Percentiles rank a stretch among this genome's conserved stretches.
These are phyloP conservation scores for Danielozyma ontarioensis DNA, from an alignment of 805 yeast genomes.

Conservation along the genomic window DNA sequence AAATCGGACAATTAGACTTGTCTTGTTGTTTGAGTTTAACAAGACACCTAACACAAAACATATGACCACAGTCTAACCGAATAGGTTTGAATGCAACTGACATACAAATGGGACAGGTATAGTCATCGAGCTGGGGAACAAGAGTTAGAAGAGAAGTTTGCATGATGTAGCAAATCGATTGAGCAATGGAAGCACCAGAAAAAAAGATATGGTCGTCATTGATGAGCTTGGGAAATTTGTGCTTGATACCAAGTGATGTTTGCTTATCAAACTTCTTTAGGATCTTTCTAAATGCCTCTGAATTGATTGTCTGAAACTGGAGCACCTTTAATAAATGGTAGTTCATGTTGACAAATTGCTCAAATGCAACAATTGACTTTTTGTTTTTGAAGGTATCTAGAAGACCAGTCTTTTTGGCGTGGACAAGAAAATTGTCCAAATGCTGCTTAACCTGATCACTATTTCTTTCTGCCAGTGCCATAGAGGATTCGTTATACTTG, in stretches of 20 bases:
- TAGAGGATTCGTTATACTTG: slow-evolving; percentile 40
- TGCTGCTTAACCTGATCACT: slow-evolving; percentile 42
- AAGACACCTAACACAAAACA: slow-evolving; percentile 69
- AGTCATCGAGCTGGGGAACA: slow-evolving; percentile 73
- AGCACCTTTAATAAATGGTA: slow-evolving; percentile 49
- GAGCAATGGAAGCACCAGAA: slow-evolving; percentile 46
- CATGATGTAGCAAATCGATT: slow-evolving; percentile 51
- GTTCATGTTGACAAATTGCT: slow-evolving; percentile 50
- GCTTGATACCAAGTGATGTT: slow-evolving; percentile 48
- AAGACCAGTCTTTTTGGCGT: slow-evolving; percentile 33
- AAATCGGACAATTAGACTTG: slow-evolving; percentile 64
- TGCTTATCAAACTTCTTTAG: slow-evolving; percentile 73
- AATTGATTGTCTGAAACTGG: slow-evolving; percentile 58
- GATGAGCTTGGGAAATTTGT: slow-evolving; percentile 41
- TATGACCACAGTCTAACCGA: slow-evolving; percentile 55
- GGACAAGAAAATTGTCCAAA: slow-evolving; percentile 35
- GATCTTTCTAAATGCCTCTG: slow-evolving; percentile 61
- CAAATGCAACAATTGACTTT: slow-evolving; percentile 40
- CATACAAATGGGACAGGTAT: slow-evolving; percentile 69
- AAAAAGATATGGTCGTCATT: slow-evolving; percentile 38
- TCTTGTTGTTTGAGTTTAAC: slow-evolving; percentile 58
- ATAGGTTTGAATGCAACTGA: slow-evolving; percentile 71
- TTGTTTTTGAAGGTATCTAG: slow-evolving; percentile 42
- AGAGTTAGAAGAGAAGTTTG: slow-evolving; percentile 49
- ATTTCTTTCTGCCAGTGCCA: slow-evolving; percentile 40